A percentile compares a stretch with the other conserved stretches of the same genome.
Conservation (phyloP, 2,329 filamentous ascomycete genomes). For the Fusarium circinatum region DNA sequence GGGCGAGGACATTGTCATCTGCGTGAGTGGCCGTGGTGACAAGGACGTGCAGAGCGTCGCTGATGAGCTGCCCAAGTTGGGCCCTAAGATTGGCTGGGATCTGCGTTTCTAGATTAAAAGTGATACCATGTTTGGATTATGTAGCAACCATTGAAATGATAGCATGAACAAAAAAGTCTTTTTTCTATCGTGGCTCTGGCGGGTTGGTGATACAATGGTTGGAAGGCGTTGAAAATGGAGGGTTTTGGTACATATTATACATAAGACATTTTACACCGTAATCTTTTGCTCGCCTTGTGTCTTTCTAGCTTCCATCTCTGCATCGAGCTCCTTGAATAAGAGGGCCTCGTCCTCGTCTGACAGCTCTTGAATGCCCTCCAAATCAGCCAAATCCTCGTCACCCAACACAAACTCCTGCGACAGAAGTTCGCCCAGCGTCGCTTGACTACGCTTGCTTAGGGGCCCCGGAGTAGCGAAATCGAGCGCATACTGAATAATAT, state of each 20-base stretch:
- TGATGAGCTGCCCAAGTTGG: constrained; percentile 88
- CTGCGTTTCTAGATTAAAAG: constrained; percentile 60
- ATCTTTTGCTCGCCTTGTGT: constrained; percentile 18
- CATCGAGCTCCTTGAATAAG: constrained; percentile 49
- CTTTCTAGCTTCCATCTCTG: constrained; percentile 32
- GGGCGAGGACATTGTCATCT: constrained; percentile 91
- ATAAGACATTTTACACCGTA: constrained; percentile 39
- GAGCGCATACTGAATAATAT: constrained; percentile 54
- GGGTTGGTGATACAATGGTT: constrained; percentile 38
- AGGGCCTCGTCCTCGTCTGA: constrained; percentile 52
- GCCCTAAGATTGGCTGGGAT: constrained; percentile 86
- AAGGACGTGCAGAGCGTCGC: constrained; percentile 99
- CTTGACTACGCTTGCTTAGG: constrained; percentile 49
- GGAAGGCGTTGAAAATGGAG: constrained; percentile 40
- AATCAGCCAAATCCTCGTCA: constrained; percentile 50
- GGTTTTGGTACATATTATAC: constrained; percentile 46
- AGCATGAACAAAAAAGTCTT: constrained; percentile 27
- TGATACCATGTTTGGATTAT: constrained; percentile 32
- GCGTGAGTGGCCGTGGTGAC: constrained; percentile 90
- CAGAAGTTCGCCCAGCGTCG: constrained; percentile 53
- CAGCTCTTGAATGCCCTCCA: constrained; percentile 53
- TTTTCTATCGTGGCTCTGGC: constrained; percentile 27
- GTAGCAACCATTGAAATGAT: constrained; percentile 22
- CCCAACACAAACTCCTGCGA: constrained; percentile 60
- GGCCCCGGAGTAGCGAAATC: constrained; percentile 56